Evolutionary conservation across 116 monocot species (phyloP).

Genomic region (Papilionanthe hybrid): DNA sequence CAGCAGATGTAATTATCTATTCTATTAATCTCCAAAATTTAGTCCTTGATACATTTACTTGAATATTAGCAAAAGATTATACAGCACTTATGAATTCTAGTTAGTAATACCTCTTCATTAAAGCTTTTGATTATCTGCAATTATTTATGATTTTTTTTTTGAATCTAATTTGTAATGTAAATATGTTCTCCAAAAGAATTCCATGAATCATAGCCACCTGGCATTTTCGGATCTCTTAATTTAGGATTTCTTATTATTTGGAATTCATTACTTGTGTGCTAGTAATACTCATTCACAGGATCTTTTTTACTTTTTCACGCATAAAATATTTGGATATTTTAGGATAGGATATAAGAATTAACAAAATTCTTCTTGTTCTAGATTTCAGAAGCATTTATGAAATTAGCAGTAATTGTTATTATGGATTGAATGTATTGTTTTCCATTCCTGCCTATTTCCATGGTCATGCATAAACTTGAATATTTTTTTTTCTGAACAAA

Average conservation of each 20-base stretch:
- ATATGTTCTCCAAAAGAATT: neutral
- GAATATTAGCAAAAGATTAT: neutral
- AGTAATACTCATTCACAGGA: neutral
- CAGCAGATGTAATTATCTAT: constrained; percentile 59
- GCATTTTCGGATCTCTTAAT: neutral
- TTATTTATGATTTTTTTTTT: neutral
- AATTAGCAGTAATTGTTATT: neutral
- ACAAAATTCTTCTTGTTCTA: neutral
- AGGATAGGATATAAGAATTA: neutral
- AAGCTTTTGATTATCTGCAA: neutral
- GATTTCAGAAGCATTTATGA: neutral
- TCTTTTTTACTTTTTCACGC: neutral
- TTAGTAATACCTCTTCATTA: neutral
- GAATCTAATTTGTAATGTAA: neutral
- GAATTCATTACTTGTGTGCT: neutral
- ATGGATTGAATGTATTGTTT: neutral
- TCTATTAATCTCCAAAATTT: constrained; percentile 1
- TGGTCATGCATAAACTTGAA: neutral
- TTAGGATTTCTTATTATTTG: neutral
- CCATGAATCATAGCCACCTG: neutral
- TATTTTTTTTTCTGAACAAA: neutral
- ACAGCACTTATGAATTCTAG: too few relatives aligned
- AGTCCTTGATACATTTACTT: neutral
- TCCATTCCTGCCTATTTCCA: neutral
- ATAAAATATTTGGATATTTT: neutral